Evolutionary conservation across 1,284 basidiomycete genomes (phyloP).

Genomic region (Thelephora terrestris): DNA sequence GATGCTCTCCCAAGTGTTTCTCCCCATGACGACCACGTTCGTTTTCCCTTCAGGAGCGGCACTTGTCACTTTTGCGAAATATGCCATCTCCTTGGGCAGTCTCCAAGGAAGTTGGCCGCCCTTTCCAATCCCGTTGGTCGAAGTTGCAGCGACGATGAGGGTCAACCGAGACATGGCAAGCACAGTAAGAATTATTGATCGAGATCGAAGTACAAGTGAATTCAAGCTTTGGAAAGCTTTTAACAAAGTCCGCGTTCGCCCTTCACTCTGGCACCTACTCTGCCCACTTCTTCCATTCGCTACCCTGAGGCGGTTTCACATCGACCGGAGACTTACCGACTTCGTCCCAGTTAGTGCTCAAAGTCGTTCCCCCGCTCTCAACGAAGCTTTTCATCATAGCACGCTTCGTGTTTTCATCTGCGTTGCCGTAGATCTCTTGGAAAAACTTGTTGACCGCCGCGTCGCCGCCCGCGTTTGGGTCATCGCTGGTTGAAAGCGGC

Average conservation of each 20-base stretch:
- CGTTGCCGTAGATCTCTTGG: slow-evolving; percentile 77
- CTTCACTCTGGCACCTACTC: slow-evolving; percentile 2
- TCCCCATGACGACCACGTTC: slow-evolving; percentile 93
- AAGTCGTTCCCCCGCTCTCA: slow-evolving; percentile 84
- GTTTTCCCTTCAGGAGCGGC: slow-evolving; percentile 40
- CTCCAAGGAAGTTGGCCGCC: slow-evolving; percentile 81
- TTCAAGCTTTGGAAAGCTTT: too few relatives aligned
- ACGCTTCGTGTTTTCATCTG: slow-evolving; percentile 79
- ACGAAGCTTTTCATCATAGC: slow-evolving; percentile 96
- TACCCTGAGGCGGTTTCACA: slow-evolving; percentile 74
- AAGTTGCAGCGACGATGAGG: slow-evolving; percentile 89
- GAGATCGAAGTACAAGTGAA: too few relatives aligned
- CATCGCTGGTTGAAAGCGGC: slow-evolving; percentile 51
- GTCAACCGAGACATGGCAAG: slow-evolving; percentile 52
- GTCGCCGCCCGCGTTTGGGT: slow-evolving; percentile 80
- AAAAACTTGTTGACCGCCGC: slow-evolving; percentile 69
- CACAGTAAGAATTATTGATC: too few relatives aligned
- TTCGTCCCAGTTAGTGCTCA: slow-evolving; percentile 91
- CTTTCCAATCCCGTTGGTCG: slow-evolving; percentile 81
- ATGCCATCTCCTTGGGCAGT: slow-evolving; percentile 84
- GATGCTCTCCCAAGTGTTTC: slow-evolving; percentile 98
- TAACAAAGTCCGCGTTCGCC: too few relatives aligned
- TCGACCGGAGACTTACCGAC: slow-evolving; percentile 60
- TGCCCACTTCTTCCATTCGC: slow-evolving; percentile 72
- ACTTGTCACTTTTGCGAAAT: slow-evolving; percentile 79